Conservation (phyloP, 2,329 filamentous ascomycete species). For the Fusarium praegraminearum region DNA sequence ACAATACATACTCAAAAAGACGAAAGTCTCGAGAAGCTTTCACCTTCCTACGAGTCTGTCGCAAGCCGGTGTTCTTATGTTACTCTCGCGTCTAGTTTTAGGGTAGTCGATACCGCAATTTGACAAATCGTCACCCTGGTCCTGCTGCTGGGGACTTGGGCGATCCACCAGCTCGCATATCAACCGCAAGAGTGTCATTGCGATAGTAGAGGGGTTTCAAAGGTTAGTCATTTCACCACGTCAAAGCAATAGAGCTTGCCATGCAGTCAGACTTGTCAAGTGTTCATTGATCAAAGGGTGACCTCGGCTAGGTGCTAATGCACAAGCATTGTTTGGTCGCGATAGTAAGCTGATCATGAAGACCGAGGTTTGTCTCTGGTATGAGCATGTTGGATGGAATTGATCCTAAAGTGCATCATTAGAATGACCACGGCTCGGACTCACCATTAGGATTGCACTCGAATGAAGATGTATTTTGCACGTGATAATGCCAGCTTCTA, state of each 20-base stretch:
- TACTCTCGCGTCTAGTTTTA: constrained; percentile 7
- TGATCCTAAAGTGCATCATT: constrained; percentile 55
- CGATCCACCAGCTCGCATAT: constrained; percentile 43
- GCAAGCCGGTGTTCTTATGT: constrained; percentile 31
- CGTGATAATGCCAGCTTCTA: constrained; percentile 42
- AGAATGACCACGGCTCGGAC: background rate
- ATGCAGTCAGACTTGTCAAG: constrained; percentile 18
- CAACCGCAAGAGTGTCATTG: constrained; percentile 42
- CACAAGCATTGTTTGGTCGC: constrained; percentile 33
- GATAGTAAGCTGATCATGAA: constrained; percentile 47
- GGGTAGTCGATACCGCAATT: constrained; percentile 27
- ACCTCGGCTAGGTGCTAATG: constrained; percentile 44
- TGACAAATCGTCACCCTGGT: constrained; percentile 45
- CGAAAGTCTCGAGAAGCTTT: constrained; percentile 33
- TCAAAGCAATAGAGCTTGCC: constrained; percentile 48
- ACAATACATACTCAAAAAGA: constrained; percentile 21
- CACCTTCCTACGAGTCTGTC: constrained; percentile 42
- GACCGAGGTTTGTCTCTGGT: constrained; percentile 50
- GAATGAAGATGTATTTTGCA: constrained; percentile 45
- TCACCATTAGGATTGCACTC: constrained; percentile 48
- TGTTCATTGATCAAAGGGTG: constrained; percentile 35
- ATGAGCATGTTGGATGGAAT: constrained; percentile 54
- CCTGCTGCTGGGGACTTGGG: constrained; percentile 41
- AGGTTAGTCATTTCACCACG: constrained; percentile 35
- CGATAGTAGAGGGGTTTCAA: constrained; percentile 31